Evolutionary conservation across 73 alveolate species (phyloP), one percentile per base, ranked within the genome.

Genomic region (Uronychia binucleata): DNA sequence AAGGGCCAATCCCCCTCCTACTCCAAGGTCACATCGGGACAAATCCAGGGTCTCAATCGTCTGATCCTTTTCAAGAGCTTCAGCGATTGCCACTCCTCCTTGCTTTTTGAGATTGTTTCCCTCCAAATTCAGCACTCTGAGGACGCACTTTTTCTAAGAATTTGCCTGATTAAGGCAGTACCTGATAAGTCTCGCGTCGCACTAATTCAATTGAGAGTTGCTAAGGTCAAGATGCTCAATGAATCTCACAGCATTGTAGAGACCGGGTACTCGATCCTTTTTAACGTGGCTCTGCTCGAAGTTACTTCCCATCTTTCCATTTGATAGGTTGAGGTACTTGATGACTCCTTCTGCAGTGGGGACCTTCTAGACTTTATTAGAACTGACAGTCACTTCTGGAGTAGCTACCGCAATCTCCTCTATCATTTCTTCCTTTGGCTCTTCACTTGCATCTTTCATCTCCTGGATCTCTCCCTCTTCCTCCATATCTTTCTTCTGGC

Each of bases 1-100:
- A 1, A 89, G 5, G 28, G 91, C 81, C 28, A 14, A 29, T 0
- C 92, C 84, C 5, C 99, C 99, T 33, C 94, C 97, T 57, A 96
- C 98, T 83, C 97, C 99, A 79, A 95, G 90, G 77, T 90, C 77
- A 86, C 96, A 92, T 80, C 90, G 94, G 91, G 88, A 89, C 57
- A 97, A 82, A 86, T 97, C 96, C 26, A 97, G 92, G 34, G 85
- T 75, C 84, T 87, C 84, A 19, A 97, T 75, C 13, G 98, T 84
- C 33, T 83, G 86, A 85, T 96, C 96, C 19, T 82, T 78, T 84
- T 96, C 96, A 32, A 97, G 88, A 26, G 95, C 96, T 5, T 74
- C 80, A 82, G 98, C 91, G 31, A 97, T 83, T 19, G 90, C 81
- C 86, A 95, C 97, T 0, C 96, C 97, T 31, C 99, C 99, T 78